Evolutionary conservation across 306 rosid species (phyloP), one percentile per base, ranked within the genome.

Genomic region (Carpinus viminea): DNA sequence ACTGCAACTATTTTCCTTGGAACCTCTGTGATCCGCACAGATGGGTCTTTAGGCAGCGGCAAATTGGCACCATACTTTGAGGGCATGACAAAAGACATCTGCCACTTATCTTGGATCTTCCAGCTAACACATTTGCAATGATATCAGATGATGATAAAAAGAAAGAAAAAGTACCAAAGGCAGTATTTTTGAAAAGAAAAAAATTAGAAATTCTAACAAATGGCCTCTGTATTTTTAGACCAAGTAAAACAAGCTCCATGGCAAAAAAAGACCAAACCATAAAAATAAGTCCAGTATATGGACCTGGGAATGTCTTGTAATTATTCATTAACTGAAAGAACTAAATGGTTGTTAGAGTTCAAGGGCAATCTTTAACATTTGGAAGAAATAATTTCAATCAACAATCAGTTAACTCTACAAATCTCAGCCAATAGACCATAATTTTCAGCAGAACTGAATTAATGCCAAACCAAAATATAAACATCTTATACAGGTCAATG

Each of bases 31-130:
- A 94, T 87, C 80, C 72, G 85, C 78, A 94, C 97, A 81, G 97
- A 88, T 31, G 94, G 81, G 79, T 92, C 95, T 88, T 86, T 90
- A 61, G 98, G 97, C 85, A 79, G 80, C 11, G 98, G 97, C 83
- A 90, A 77, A 78, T 88, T 86, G 46, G 89, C 84, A 74, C 97
- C 93, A 24, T 94, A 92, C 82, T 94, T 88, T 26, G 97, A 92
- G 51, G 98, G 98, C 90, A 94, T 77, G 69, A 94, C 89, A 81
- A 94, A 94, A 55, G 98, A 92, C 98, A 94, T 94, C 78, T 80
- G 83, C 98, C 98, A 94, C 68, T 84, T 77, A 57, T 90, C 93
- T 87, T 83, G 85, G 85, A 81, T 87, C 92, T 82, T 80, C 91
- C 68, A 41, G 70, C 98, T 94, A 83, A 77, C 74, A 78, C 36